Base-by-base conservation (phyloP, 1,139 yeast genomes). In the Lodderomyces margitis region DNA sequence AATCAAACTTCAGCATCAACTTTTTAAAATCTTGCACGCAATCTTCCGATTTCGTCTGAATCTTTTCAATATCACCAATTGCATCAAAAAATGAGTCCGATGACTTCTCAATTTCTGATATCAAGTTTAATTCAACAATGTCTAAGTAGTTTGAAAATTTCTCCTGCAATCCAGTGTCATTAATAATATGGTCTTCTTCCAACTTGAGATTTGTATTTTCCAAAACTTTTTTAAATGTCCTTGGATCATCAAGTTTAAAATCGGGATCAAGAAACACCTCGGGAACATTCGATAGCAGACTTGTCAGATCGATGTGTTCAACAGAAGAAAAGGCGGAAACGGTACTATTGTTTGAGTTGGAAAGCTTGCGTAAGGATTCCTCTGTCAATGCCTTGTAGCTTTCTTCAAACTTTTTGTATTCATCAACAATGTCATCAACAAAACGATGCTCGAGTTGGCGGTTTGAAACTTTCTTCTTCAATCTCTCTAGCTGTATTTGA, bases 221-320 rank as follows among this genome's bases (percentile, higher is more conserved):
- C 27, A 86, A 74, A 2, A 91, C 95, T 44, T 78, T 70, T 46
- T 81, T 81, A 61, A 92, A 92, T 1, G 83, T 74, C 44, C 96
- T 71, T 3, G 97, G 97, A 57, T 94, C 89, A 56, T 92, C 97
- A 32, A 92, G 70, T 49, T 88, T 74, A 62, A 92, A 92, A 39
- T 82, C 76, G 5, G 76, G 68, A 31, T 76, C 79, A 46, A 83
- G 80, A 54, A 79, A 94, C 2, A 87, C 79, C 4, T 65, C 62
- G 0, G 98, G 98, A 3, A 92, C 78, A 20, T 40, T 42, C 2
- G 70, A 54, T 2, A 65, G 42, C 39, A 55, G 47, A 16, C 34
- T 36, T n/a, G 31, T 16, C 20, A 17, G 21, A 11, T 36, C 27
- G 5, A 34, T 40, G 23, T 50, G 46, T 9, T 49, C 51, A 21